Evolutionary conservation across 306 rosid genomes (phyloP), one percentile per base, ranked within the genome.

Genomic region (Cajanus cajan): DNA sequence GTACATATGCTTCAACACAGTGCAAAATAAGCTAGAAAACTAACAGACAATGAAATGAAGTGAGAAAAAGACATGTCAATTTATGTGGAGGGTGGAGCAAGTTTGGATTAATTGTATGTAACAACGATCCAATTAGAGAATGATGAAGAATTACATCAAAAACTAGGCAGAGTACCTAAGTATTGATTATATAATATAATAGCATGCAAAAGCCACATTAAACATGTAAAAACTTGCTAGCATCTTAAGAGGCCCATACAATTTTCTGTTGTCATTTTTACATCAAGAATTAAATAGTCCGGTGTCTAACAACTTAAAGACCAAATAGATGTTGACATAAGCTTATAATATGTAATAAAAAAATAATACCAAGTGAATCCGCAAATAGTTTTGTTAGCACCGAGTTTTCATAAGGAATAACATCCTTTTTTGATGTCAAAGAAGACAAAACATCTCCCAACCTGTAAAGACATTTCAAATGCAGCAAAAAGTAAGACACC

Each of bases 361-460:
- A 62, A 31, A 55, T 39, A 12, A 70, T 86, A 86, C 89, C 89
- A 57, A 86, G 86, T 55, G 89, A 82, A 82, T 86, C 89, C n/a
- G 77, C 86, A 70, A 86, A 83, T 44, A 86, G 65, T 71, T 79
- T 75, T 0, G 89, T 86, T 33, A 86, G 68, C 82, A 66, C 58
- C 2, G 89, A 86, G 80, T 86, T 86, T 52, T 82, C 86, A 66
- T 79, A 79, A 55, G 89, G 86, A 79, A 86, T 54, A 57, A 71
- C 58, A 64, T 86, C 84, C 69, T 75, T 79, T 79, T 82, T 86
- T 0, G 89, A 82, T 41, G 89, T 86, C 68, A 86, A 82, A 70
- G 86, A 86, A 80, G 78, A 79, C 69, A 86, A 82, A 82, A 86
- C 89, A 79, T 86, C 89, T 66, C 86, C 89, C 82, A 86, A 76